Evolutionary conservation across 176 grass and related monocot genomes (phyloP), one percentile per base, ranked within the genome.

Genomic region (Cenchrus purpureus): DNA sequence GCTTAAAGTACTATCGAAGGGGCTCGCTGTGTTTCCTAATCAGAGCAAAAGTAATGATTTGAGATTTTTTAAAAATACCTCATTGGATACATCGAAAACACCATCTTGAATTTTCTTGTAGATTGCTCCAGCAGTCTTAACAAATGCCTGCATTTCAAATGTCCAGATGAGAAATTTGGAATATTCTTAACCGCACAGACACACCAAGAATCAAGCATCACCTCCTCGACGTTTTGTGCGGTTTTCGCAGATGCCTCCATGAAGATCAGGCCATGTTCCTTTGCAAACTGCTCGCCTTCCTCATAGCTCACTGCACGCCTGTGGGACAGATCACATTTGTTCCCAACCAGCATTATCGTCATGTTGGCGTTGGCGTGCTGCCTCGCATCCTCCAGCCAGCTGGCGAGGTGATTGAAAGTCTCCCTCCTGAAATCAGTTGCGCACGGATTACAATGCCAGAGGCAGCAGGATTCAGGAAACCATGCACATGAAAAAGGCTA

Each of bases 51-150:
- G 0, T 54, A 46, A 48, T 59, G 3, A 44, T 46, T 62, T 58
- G 60, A 2, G 20, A 57, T 40, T 34, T 34, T 34, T 34, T 68
- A 86, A 80, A 28, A 49, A 22, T 42, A 92, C 90, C 90, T 95
- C 93, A 86, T 95, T 95, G 67, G 90, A 95, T 90, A 92, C 90
- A 59, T 95, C 93, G 40, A 95, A 90, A 25, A 92, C 93, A 57
- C 93, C 93, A 75, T 95, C 93, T 45, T 92, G 93, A 44, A 92
- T 95, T 82, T 95, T 95, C 83, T 95, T 95, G 85, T 92, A 92
- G 73, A 95, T 90, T n/a, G 85, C 86, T 53, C 85, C 88, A 69
- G 93, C 90, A 31, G 90, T 95, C 82, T 85, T 90, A 46, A 95
- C 84, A 10, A 95, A 95, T 44, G 75, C 93, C 93, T 95, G 85